Percentiles rank a stretch among this genome's conserved stretches.
Conservation (phyloP, 2,329 filamentous ascomycete species). For the Xylariaceae sp. region DNA sequence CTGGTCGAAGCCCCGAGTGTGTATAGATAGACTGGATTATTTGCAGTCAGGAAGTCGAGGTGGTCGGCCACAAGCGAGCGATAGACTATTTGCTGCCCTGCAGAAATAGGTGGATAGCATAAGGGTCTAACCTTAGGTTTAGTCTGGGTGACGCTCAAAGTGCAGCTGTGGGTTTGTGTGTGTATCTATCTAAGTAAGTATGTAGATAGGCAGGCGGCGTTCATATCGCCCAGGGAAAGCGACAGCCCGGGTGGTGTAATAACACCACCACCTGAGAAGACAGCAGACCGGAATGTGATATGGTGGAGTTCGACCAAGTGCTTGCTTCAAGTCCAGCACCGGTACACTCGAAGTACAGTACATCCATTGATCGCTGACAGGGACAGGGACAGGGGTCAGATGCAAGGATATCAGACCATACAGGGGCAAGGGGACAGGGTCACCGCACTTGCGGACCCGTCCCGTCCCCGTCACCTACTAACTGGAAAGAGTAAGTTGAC, state of each 20-base stretch:
- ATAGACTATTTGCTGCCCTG: slow-evolving; percentile 12
- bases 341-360: slow-evolving; percentile 16
- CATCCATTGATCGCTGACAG: slow-evolving; percentile 18
- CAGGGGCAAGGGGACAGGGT: slow-evolving; percentile 1
- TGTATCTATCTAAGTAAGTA: too few species aligned
- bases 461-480: slow-evolving; percentile 2
- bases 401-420: slow-evolving; percentile 1
- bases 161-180: too few species aligned
- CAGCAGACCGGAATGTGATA: too few species aligned
- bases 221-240: too few species aligned
- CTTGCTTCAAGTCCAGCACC: too few species aligned
- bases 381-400: slow-evolving; percentile 5
- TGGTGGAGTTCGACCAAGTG: too few species aligned
- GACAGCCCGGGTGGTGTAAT: too few species aligned
- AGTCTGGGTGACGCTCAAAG: too few species aligned
- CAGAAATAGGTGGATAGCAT: slow-evolving; percentile 1
- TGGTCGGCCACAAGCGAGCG: slow-evolving; percentile 15
- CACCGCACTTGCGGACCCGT: neutral
- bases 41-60: slow-evolving; percentile 2
- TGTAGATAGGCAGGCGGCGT: too few species aligned
- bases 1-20: slow-evolving; percentile 1
- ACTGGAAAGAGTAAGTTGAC: slow-evolving; percentile 10
- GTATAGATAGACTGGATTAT: neutral
- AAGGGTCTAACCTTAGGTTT: neutral
- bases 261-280: too few species aligned